Base-by-base conservation (phyloP, 495 filamentous ascomycete genomes). In the Chaetomium tenue region DNA sequence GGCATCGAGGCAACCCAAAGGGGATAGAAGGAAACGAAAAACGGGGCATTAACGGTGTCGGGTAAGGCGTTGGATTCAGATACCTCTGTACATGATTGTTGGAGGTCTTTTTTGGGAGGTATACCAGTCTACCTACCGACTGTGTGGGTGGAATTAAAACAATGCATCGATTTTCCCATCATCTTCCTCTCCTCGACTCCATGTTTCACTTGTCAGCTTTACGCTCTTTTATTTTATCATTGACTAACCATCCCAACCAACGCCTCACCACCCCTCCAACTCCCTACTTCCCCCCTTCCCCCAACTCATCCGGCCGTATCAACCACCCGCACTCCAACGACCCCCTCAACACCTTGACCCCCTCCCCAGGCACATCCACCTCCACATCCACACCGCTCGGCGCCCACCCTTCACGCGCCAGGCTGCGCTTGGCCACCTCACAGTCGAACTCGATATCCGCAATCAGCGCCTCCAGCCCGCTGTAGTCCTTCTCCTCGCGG, bases 371-470 rank as follows among this genome's bases (percentile, higher is more conserved):
- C 50, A 47, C 28, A n/a, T 56, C 63, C 50, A 48, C 46, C 51
- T 44, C 58, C 11, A 59, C 61, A 5, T 48, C 42, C 16, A 53
- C 33, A 26, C 47, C 58, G 16, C 25, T 5, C 58, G 77, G 75
- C 64, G 68, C 76, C 85, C 94, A 98, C 25, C 75, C 84, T 39
- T 81, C 77, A 63, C 94, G 78, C 68, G 76, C 80, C 71, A 98
- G 77, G 81, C 91, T 94, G 70, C 78, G 76, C 63, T 82, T 78
- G 23, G 92, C 89, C 58, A 98, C 92, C 71, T 90, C 86, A 71
- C 93, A 93, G 77, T 98, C 94, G 59, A 88, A 78, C 63, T 83
- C 81, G 67, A 98, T 98, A 77, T 98, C 94, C 68, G 88, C 84
- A 44, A 97, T 85, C 74, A 98, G 74, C 28, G 86, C 87, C 60